phyloP scores from a whole-genome alignment of 352 stramenopile genomes.

The Pythium aquatile region DNA sequence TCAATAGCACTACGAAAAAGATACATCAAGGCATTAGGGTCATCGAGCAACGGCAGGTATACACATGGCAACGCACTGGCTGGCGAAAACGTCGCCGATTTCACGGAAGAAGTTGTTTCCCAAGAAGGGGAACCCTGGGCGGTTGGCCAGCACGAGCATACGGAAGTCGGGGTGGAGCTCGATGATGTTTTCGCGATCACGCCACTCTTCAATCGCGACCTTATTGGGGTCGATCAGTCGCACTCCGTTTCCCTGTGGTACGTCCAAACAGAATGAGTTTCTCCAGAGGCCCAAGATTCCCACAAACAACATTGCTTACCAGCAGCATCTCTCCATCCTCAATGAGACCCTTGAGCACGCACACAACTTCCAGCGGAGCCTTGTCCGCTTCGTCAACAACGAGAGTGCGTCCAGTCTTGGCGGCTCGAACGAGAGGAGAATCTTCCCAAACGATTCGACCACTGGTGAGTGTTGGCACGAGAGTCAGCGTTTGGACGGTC shows the following conservation, averaged over 20 bases:
- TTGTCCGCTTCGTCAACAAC: conserved; percentile 97
- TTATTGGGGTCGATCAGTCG: conserved; percentile 72
- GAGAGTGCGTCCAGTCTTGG: conserved; percentile 88
- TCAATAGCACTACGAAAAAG: conserved; percentile 58
- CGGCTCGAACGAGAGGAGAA: conserved; percentile 93
- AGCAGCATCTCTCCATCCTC: conserved; percentile 96
- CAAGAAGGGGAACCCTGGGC: conserved; percentile 94
- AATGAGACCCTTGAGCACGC: conserved; percentile 94
- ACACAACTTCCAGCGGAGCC: conserved; percentile 93
- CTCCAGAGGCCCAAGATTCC: background rate
- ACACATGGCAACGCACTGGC: conserved; percentile 51
- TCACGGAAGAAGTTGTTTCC: conserved; percentile 96
- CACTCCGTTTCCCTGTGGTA: conserved; percentile 81
- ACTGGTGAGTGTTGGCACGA: conserved; percentile 85
- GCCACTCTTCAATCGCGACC: conserved; percentile 59
- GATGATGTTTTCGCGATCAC: conserved; percentile 81
- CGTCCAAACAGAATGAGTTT: background rate
- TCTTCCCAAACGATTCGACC: conserved; percentile 92
- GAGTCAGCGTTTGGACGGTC: conserved; percentile 92
- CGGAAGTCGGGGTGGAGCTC: conserved; percentile 91
- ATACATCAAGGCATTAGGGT: conserved; percentile 27
- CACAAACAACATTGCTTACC: conserved; percentile 28
- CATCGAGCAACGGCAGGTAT: background rate
- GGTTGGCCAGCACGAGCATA: conserved; percentile 95
- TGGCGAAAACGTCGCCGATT: conserved; percentile 94